phyloP scores from a whole-genome alignment of 495 filamentous ascomycete species.

The Talaromyces stipitatus region DNA sequence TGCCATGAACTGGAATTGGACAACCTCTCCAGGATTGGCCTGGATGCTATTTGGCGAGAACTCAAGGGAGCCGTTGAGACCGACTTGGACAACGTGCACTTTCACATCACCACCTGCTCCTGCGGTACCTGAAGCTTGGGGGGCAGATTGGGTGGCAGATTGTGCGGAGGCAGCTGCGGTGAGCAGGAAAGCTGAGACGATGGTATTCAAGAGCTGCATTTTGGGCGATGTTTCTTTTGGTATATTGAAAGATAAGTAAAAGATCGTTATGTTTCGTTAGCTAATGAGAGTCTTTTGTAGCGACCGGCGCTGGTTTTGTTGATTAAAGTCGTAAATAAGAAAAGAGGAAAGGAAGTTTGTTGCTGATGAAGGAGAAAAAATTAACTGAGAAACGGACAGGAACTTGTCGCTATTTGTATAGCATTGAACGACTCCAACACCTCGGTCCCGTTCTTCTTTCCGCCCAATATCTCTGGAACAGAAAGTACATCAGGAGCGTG shows the following conservation, averaged over 20 bases:
- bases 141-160: too few relatives aligned
- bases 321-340: background rate
- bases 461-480: background rate
- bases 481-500: background rate
- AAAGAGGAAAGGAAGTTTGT: background rate
- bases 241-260: background rate
- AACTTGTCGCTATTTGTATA: background rate
- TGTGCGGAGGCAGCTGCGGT: background rate
- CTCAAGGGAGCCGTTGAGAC: constrained; percentile 15
- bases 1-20: constrained; percentile 48
- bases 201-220: background rate
- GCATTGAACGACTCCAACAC: background rate
- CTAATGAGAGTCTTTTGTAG: background rate
- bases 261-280: background rate
- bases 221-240: background rate
- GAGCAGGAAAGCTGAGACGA: background rate
- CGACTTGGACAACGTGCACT: constrained; percentile 48
- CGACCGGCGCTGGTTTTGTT: background rate
- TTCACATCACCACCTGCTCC: too few relatives aligned
- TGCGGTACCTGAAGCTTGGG: too few relatives aligned
- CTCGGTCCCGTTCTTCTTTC: background rate
- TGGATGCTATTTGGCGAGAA: constrained; percentile 31
- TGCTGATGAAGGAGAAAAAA: background rate
- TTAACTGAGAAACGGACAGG: background rate
- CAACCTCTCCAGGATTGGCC: constrained; percentile 33